A percentile compares a stretch with the other conserved stretches of the same genome.
Evolutionary conservation across 176 grass and related monocot species (phyloP).

Genomic region (Oryza coarctata): DNA sequence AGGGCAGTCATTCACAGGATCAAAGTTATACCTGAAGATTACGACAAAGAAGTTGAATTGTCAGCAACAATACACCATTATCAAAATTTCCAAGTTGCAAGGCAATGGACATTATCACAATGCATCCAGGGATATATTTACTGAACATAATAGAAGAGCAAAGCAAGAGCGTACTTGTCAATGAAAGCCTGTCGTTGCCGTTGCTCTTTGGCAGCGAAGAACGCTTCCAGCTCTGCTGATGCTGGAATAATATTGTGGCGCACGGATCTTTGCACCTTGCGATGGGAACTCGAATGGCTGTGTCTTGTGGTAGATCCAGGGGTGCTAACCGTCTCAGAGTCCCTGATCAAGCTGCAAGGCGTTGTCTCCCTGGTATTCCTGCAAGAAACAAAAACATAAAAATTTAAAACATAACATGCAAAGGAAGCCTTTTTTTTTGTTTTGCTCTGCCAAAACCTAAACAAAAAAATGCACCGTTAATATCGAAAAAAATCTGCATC

Average conservation of each 20-base stretch:
- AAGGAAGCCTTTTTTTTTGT: neutral
- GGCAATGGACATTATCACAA: neutral
- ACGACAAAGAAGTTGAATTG: neutral
- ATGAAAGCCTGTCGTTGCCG: slow-evolving; percentile 45
- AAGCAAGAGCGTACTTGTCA: slow-evolving; percentile 44
- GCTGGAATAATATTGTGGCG: slow-evolving; percentile 17
- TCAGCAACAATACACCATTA: neutral
- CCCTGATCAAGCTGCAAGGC: slow-evolving; percentile 57
- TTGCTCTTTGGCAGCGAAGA: slow-evolving; percentile 31
- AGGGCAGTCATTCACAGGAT: slow-evolving; percentile 52
- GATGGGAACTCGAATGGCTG: slow-evolving; percentile 10
- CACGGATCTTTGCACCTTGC: slow-evolving; percentile 5
- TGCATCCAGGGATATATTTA: neutral
- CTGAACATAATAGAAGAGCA: neutral
- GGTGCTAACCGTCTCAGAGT: slow-evolving; percentile 24
- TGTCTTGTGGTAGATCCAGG: slow-evolving; percentile 46
- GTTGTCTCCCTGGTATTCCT: slow-evolving; percentile 52
- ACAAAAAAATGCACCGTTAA: neutral
- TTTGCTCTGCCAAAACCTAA: neutral
- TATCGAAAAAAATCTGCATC: neutral
- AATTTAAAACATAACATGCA: neutral
- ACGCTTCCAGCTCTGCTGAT: slow-evolving; percentile 43
- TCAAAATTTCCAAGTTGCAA: neutral
- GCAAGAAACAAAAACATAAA: slow-evolving; percentile 4
- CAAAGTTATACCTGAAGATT: slow-evolving; percentile 67